A percentile compares a stretch with the other conserved stretches of the same genome.
Evolutionary conservation across 2,329 filamentous ascomycete genomes (phyloP).

Genomic region (Dactylellina leptospora): DNA sequence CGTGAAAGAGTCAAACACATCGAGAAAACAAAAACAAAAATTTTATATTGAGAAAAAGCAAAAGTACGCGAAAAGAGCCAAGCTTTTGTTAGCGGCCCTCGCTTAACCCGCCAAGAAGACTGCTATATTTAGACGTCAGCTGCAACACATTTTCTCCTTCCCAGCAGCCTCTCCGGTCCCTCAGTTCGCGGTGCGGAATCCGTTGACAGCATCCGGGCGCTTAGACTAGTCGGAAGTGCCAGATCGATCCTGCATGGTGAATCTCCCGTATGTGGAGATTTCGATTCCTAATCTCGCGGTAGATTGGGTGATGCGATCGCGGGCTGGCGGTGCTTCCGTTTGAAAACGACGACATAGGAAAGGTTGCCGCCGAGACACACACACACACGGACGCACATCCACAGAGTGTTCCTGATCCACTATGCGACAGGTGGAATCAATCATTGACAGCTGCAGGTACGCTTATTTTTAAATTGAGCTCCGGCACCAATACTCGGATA

Average conservation of each 20-base stretch:
- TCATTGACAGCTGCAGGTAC: not conserved
- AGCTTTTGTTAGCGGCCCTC: conserved; percentile 42
- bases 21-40: conserved; percentile 14
- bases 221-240: not conserved
- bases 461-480: no score
- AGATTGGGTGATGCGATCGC: no score
- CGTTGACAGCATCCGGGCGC: conserved; percentile 24
- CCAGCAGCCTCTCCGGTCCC: not conserved
- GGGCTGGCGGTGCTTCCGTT: not conserved
- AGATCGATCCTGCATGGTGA: not conserved
- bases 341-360: not conserved
- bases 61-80: conserved; percentile 19
- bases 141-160: conserved; percentile 29
- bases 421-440: not conserved
- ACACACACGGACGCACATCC: no score
- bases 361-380: not conserved
- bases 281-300: no score
- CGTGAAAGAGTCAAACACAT: not conserved
- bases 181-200: conserved; percentile 9
- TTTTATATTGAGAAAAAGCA: conserved; percentile 49
- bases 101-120: conserved; percentile 41
- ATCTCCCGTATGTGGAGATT: not conserved
- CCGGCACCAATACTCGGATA: no score
- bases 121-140: conserved; percentile 53
- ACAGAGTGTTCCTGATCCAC: no score